Conservation (phyloP, 805 yeast genomes). For the Sporopachydermia lactativora region DNA sequence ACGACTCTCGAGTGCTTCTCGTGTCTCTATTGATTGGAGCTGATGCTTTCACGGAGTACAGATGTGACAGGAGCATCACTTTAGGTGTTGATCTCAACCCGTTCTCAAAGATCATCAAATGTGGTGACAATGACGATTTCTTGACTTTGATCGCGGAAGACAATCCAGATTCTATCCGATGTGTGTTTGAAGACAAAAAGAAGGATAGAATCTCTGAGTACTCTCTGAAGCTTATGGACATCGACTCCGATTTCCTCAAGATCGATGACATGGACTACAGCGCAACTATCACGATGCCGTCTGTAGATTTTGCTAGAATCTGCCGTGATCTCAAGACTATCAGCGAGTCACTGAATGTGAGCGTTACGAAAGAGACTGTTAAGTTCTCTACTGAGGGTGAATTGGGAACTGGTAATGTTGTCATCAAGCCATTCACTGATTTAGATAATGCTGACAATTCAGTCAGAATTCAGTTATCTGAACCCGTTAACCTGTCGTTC, state of each 20-base stretch:
- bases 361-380: slow-evolving; percentile 84
- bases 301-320: slow-evolving; percentile 77
- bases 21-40: slow-evolving; percentile 80
- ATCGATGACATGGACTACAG: slow-evolving; percentile 92
- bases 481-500: slow-evolving; percentile 79
- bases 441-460: slow-evolving; percentile 64
- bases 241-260: slow-evolving; percentile 85
- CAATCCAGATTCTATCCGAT: slow-evolving; percentile 60
- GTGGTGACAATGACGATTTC: slow-evolving; percentile 83
- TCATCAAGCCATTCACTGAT: slow-evolving; percentile 72
- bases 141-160: slow-evolving; percentile 86
- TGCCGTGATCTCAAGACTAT: slow-evolving; percentile 78
- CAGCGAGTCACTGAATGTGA: slow-evolving; percentile 75
- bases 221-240: slow-evolving; percentile 84
- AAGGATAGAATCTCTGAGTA: slow-evolving; percentile 90
- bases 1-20: slow-evolving; percentile 87
- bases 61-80: slow-evolving; percentile 90
- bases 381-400: slow-evolving; percentile 87
- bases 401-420: slow-evolving; percentile 75
- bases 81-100: slow-evolving; percentile 84
- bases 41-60: slow-evolving; percentile 79
- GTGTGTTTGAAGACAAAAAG: slow-evolving; percentile 82
- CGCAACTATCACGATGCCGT: slow-evolving; percentile 74
- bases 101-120: slow-evolving; percentile 75
- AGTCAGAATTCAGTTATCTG: slow-evolving; percentile 62